phyloP scores from a whole-genome alignment of 108 stramenopile species.

The Pseudonitzschia multiseries region DNA sequence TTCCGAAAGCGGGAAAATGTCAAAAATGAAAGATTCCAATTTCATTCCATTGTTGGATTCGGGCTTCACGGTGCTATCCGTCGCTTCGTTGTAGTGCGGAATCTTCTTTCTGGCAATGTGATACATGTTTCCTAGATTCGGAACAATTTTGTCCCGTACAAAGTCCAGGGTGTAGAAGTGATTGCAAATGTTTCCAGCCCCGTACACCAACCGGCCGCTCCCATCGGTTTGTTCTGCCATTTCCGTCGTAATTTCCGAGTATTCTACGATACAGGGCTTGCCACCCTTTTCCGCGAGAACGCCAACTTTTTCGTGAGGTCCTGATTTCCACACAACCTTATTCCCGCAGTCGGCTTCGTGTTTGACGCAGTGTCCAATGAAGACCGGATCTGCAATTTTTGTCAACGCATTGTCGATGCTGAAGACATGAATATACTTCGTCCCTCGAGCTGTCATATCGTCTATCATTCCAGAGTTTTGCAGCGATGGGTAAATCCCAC shows the following conservation, averaged over 20 bases:
- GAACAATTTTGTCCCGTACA: constrained; percentile 73
- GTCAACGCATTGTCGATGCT: constrained; percentile 95
- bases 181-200: constrained; percentile 98
- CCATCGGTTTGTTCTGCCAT: constrained; percentile 64
- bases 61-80: constrained; percentile 63
- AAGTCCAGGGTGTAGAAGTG: constrained; percentile 95
- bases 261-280: constrained; percentile 90
- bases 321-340: constrained; percentile 90
- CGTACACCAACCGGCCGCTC: constrained; percentile 75
- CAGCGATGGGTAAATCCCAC: constrained; percentile 96
- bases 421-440: constrained; percentile 90
- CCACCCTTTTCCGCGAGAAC: constrained; percentile 80
- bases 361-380: constrained; percentile 91
- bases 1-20: constrained; percentile 91
- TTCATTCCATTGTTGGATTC: constrained; percentile 92
- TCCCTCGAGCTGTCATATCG: constrained; percentile 81
- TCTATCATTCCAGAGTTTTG: constrained; percentile 70
- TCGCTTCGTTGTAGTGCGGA: constrained; percentile 73
- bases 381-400: constrained; percentile 90
- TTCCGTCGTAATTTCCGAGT: constrained; percentile 81
- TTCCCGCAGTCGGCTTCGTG: constrained; percentile 90
- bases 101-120: constrained; percentile 98
- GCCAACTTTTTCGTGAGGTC: constrained; percentile 92
- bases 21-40: constrained; percentile 98
- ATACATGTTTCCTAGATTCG: constrained; percentile 80